Base-by-base conservation (phyloP, 2,329 filamentous ascomycete genomes). In the Cercospora brassicicola region DNA sequence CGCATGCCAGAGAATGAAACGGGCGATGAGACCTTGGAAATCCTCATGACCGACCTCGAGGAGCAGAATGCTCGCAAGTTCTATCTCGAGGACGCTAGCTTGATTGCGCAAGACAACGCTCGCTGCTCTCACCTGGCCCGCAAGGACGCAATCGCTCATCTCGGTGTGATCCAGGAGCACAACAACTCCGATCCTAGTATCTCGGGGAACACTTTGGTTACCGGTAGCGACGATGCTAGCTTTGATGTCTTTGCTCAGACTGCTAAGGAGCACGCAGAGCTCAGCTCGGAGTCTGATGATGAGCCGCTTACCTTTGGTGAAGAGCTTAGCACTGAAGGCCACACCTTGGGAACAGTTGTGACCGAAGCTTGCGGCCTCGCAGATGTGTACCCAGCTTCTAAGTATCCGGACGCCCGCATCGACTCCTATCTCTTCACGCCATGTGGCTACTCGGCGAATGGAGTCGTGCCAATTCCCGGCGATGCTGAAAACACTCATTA, bases 381-480 rank as follows among this genome's bases (percentile, higher is more conserved):
- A 18, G 90, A 93, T 70, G 89, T 99, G 69, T 99, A 98, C 76
- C 91, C 95, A 4, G 89, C 88, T 55, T 89, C 89, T 67, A 90
- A 91, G 80, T 98, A 97, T 78, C 94, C 95, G 0, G 94, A 97
- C 74, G 91, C 95, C 23, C 91, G 92, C 67, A 92, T 99, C 73
- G 95, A 99, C 75, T 93, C 95, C 23, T 99, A 98, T 79, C 87
- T 97, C 64, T 99, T 99, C 84, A 93, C 91, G 0, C 95, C 95
- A 0, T 99, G 95, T 77, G 95, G 95, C 67, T 99, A 97, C 82
- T 97, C 94, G 6, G 95, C 95, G 79, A 99, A 99, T 77, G 95
- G 93, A 63, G 94, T 99, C 20, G 88, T 99, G 51, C 95, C 95
- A 6, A 90, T 93, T 59, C 89, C 92, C 0, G 78, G 86, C 13